Evolutionary conservation across 345 rosid genomes (phyloP), one percentile per base, ranked within the genome.

Genomic region (Murraya paniculata): DNA sequence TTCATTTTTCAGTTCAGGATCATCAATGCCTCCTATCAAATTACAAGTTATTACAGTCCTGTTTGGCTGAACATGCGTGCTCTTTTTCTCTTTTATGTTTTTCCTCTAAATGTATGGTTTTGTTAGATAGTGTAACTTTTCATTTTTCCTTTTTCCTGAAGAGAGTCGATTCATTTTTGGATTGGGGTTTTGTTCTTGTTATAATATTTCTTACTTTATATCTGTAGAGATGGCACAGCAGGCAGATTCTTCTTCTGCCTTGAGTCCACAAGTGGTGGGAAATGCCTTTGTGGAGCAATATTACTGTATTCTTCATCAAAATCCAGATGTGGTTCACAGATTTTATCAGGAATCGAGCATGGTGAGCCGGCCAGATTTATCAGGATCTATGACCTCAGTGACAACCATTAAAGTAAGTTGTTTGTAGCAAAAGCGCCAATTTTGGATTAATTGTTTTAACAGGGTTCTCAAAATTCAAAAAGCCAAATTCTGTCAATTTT

Each of bases 301-400:
- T 65, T 94, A 92, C 73, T 68, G 65, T 73, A 70, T 87, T 64
- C 87, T 91, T 28, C 87, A 82, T 35, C 58, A 78, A 24, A 78
- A 84, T 1, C 90, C 95, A 0, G 76, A 68, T 0, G 53, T 77
- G 25, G 93, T 84, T 60, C 86, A 88, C 70, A 87, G 56, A 64
- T 92, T 92, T 82, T 94, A 94, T 80, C 89, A 82, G 16, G 93
- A 91, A 72, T 71, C 69, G 0, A 92, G 97, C 72, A 80, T 77
- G 35, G 69, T 92, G 22, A 84, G 87, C 82, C 78, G 95, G 33
- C 91, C 95, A 0, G 86, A 80, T 79, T 72, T 80, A 0, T 81
- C 88, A 79, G 93, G 94, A 27, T 68, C 53, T 18, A 88, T 85
- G 89, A 86, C 81, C 58, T 72, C 87, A 2, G 90, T 85, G 83